These are phyloP conservation scores for Hypoxylon sp. DNA, from an alignment of 2,329 filamentous ascomycete species.

Conservation along the genomic window DNA sequence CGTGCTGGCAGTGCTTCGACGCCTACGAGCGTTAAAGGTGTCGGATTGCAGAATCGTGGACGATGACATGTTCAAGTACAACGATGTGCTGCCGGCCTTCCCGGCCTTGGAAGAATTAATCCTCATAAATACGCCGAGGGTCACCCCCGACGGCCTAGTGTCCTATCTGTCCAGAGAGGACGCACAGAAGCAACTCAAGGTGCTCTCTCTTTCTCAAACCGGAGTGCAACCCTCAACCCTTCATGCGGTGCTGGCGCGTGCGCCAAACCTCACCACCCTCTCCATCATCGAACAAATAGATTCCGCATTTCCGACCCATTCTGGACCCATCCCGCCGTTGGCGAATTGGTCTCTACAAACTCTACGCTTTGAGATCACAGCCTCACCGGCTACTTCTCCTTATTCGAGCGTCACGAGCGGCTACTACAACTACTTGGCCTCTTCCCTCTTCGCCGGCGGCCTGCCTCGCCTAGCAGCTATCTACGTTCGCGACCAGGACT, in stretches of 20 bases:
- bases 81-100: constrained; percentile 77
- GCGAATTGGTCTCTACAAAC: constrained; percentile 77
- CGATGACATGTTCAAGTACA: constrained; percentile 80
- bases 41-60: constrained; percentile 78
- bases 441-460: constrained; percentile 82
- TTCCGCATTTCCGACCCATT: constrained; percentile 64
- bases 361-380: constrained; percentile 87
- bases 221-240: constrained; percentile 75
- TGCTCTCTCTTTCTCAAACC: constrained; percentile 79
- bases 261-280: constrained; percentile 70
- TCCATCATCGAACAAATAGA: constrained; percentile 67
- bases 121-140: constrained; percentile 77
- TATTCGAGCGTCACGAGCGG: constrained; percentile 69
- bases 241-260: constrained; percentile 72
- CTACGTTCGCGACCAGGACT: constrained; percentile 87
- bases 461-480: constrained; percentile 82
- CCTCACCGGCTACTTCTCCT: constrained; percentile 68
- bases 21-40: constrained; percentile 81
- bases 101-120: constrained; percentile 81
- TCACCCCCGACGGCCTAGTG: constrained; percentile 80
- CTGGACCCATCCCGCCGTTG: constrained; percentile 71
- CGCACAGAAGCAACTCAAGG: constrained; percentile 72
- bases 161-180: constrained; percentile 75
- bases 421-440: constrained; percentile 89
- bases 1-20: constrained; percentile 76